Conservation (phyloP, 495 filamentous ascomycete genomes). For the Cercophora newfieldiana region DNA sequence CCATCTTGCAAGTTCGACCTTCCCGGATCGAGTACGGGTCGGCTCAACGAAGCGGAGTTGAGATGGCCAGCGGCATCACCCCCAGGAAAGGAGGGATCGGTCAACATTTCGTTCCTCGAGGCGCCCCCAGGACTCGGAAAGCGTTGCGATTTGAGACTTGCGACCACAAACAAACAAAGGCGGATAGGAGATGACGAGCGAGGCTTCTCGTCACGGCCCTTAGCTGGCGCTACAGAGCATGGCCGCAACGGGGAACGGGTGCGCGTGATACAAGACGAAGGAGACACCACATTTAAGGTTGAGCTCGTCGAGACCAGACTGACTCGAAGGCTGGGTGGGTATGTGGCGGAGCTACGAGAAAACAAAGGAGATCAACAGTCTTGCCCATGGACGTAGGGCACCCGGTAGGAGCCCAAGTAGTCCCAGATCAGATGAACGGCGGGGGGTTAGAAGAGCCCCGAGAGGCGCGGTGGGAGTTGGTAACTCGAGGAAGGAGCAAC, state of each 20-base stretch:
- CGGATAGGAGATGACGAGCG: background rate
- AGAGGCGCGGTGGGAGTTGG: background rate
- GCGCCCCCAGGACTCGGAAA: background rate
- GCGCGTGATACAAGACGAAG: background rate
- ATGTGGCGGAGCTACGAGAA: background rate
- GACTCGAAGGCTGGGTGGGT: background rate
- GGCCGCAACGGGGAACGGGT: background rate
- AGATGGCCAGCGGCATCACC: background rate
- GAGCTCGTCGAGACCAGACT: constrained; percentile 2
- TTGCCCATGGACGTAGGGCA: background rate
- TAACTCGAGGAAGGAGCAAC: background rate
- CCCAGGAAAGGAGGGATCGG: background rate
- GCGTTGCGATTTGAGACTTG: background rate
- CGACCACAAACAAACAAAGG: background rate
- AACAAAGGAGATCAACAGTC: background rate
- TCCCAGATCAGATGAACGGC: background rate
- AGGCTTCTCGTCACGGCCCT: background rate
- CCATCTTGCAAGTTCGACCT: background rate
- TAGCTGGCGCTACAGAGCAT: background rate
- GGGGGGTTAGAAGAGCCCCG: background rate
- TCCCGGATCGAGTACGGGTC: background rate
- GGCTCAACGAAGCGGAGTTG: background rate
- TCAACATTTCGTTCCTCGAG: background rate
- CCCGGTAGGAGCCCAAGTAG: background rate
- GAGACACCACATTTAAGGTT: constrained; percentile 1